Base-by-base conservation (phyloP, 805 yeast genomes). In the Starmerella gropengiesseri region DNA sequence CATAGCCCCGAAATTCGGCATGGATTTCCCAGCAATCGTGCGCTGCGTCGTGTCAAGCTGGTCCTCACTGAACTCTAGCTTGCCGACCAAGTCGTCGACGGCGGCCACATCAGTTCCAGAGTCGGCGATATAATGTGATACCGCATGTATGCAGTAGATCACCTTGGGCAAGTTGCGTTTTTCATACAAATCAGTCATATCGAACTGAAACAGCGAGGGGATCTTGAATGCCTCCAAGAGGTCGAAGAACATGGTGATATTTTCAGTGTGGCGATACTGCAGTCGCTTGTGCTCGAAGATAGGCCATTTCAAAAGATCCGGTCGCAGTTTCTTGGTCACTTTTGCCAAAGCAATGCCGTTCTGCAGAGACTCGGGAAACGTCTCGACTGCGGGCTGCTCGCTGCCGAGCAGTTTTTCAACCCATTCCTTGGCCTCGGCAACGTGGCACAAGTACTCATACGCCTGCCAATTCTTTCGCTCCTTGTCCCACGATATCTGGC, bases 111-210 rank as follows among this genome's bases (percentile, higher is more conserved):
- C 83, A 18, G 78, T 77, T 20, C 73, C 70, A 21, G 74, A 67
- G 40, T 65, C 66, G 17, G 78, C 70, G 43, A 91, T 67, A 58
- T 84, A 74, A 52, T 74, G 83, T 39, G 86, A 77, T 50, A 89
- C 63, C 2, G 95, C 95, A 64, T 89, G 95, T 28, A 91, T 62
- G 53, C 96, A 87, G 61, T 85, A 86, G 58, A 91, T 81, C 20
- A 91, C 97, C 57, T 84, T 87, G 13, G 97, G 97, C 17, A 87
- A 73, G 57, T 89, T 82, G 55, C 85, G 87, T 56, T 80, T 79
- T 57, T 91, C 96, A 62, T 86, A 91, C 28, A 91, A 68, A 61
- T 91, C 98, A 3, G 94, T 86, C 45, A 87, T 71, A 59, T 89
- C 98, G 58, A 91, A 91, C 37, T 81, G 72, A 60, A 87, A 91